phyloP scores from a whole-genome alignment of 2,329 filamentous ascomycete genomes.

The Hypoxylon sp. region DNA sequence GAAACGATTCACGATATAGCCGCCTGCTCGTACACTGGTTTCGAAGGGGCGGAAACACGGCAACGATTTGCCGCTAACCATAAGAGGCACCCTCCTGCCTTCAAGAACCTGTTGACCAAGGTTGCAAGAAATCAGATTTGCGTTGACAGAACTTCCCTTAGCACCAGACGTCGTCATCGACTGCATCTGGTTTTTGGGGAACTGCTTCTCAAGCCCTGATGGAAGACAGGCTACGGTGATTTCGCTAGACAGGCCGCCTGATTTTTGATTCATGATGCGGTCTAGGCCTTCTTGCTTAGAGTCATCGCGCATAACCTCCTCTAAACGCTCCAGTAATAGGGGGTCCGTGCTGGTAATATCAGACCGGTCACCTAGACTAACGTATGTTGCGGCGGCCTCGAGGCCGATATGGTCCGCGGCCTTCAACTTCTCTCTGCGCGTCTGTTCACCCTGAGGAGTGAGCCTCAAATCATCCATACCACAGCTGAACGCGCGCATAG shows the following conservation, averaged over 20 bases:
- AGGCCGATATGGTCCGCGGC: constrained; percentile 78
- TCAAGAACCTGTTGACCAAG: constrained; percentile 96
- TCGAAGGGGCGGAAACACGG: constrained; percentile 96
- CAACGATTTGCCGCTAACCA: constrained; percentile 97
- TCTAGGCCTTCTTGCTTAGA: constrained; percentile 92
- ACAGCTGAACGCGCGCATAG: constrained; percentile 95
- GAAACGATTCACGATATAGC: constrained; percentile 95
- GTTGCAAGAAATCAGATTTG: constrained; percentile 97
- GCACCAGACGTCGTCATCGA: constrained; percentile 97
- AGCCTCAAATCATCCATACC: constrained; percentile 96
- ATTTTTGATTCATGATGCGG: constrained; percentile 81
- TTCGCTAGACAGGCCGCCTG: constrained; percentile 77
- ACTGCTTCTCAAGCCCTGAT: constrained; percentile 85
- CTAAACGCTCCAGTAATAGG: constrained; percentile 81
- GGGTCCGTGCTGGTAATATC: constrained; percentile 69
- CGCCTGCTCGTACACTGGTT: constrained; percentile 87
- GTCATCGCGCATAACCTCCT: constrained; percentile 92
- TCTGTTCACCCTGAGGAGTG: constrained; percentile 80
- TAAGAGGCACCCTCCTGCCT: constrained; percentile 91
- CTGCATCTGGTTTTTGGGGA: constrained; percentile 99
- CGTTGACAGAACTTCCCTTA: constrained; percentile 93
- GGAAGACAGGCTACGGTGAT: constrained; percentile 87
- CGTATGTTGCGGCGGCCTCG: constrained; percentile 86
- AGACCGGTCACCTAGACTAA: constrained; percentile 78
- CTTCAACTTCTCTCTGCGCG: constrained; percentile 75